Base-by-base conservation (phyloP, 345 rosid genomes). In the Populus tremula region DNA sequence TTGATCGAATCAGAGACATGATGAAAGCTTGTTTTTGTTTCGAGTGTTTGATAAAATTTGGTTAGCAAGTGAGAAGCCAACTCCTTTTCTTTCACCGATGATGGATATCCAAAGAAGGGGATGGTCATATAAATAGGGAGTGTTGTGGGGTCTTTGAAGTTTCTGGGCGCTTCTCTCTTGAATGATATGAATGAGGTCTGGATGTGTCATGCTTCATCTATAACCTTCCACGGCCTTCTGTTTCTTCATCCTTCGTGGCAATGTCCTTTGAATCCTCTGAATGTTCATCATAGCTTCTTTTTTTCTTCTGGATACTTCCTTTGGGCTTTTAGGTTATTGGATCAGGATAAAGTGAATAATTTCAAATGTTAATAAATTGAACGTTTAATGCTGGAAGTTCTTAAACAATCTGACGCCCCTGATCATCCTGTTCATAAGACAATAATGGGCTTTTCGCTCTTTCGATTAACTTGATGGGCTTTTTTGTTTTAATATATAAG, bases 151-250 rank as follows among this genome's bases (percentile, higher is more conserved):
- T 39, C 50, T 13, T 50, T 38, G 72, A 70, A 63, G 61, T 80
- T 75, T 80, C 79, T 17, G 39, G 78, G 71, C 23, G 13, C 49
- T 38, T 75, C 71, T 49, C n/a, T 20, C 47, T 36, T 18, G 1
- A 29, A 56, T 16, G 25, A 29, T 61, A 54, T 54, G 61, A 33
- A 54, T 31, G 23, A 56, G 21, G 23, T 38, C 16, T 33, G 18
- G 41, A 39, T 1, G 41, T 7, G 41, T 10, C 41, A 39, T 39
- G 41, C 41, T 39, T 54, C 27, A 53, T 54, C 83, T 71, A 31
- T 6, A 54, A 75, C 23, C 63, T 75, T 80, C 79, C 50, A 31
- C 72, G 20, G 17, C 6, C 79, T 80, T 71, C 82, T 45, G 17
- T 12, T 36, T 63, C 6, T 23, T 21, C 14, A 3, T 27, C 69